Base-by-base conservation (phyloP, 805 yeast genomes). In the Ogataea allantospora region DNA sequence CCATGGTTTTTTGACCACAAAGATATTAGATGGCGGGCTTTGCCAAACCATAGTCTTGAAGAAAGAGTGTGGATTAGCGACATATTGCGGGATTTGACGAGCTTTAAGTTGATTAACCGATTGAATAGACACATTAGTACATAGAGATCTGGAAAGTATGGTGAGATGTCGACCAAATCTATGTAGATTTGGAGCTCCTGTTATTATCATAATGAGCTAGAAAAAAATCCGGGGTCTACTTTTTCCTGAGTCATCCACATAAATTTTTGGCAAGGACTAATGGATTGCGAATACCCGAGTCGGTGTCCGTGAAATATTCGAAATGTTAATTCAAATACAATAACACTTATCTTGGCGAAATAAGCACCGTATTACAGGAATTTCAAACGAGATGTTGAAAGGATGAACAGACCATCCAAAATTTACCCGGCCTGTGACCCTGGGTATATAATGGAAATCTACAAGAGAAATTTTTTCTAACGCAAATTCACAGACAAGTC, bases 1-100 rank as follows among this genome's bases (percentile, higher is more conserved):
- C 80, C 85, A 78, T 2, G 96, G 96, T 56, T 91, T 91, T 62
- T 88, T 89, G 20, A 87, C 86, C 12, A 91, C 68, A 38, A 83
- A 72, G 7, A 91, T 76, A 56, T 89, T 91, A 43, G 78, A 76
- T 8, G 87, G 73, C 1, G 87, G 84, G 11, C 64, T 57, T n/a
- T 73, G 69, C 96, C 96, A 88, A 9, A 75, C 62, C 29, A 88
- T 55, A 18, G 75, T 70, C 47, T 76, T 78, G 31, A 83, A 67
- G 50, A 80, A 80, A 7, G 85, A 77, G 46, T 75, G 74, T 6
- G 82, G 71, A 9, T 76, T 64, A 2, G 70, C 63, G 26, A 72
- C 70, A 53, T 70, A 80, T 28, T 75, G 76, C 2, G 88, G 85
- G 6, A 40, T 30, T 11, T 53, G 54, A n/a, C 57, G 50, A 12